A percentile compares a stretch with the other conserved stretches of the same genome.
These are phyloP conservation scores for Saprolegnia diclina DNA, from an alignment of 352 stramenopile genomes.

Conservation along the genomic window DNA sequence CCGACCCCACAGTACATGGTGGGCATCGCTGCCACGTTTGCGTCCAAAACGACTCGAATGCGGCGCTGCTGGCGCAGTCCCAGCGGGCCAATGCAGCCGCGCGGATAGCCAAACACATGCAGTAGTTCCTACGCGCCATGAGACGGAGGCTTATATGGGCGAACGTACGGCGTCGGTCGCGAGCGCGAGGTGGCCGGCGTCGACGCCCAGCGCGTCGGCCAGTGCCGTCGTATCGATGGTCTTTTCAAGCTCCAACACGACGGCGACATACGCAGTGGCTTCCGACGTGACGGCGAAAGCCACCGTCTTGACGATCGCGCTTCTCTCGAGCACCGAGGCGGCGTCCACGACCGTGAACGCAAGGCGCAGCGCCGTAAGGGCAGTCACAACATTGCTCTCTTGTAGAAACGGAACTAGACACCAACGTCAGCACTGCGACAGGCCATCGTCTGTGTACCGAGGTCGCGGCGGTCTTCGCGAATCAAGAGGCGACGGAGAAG, in stretches of 20 bases:
- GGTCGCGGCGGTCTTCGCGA: conserved; percentile 7
- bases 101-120: conserved; percentile 57
- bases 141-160: no score
- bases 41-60: conserved; percentile 54
- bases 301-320: conserved; percentile 58
- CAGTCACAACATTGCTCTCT: conserved; percentile 5
- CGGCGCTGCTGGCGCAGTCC: conserved; percentile 45
- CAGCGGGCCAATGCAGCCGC: conserved; percentile 56
- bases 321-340: background rate
- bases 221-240: conserved; percentile 52
- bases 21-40: conserved; percentile 28
- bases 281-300: conserved; percentile 33
- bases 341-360: background rate
- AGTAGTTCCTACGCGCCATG: conserved; percentile 40
- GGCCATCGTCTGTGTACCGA: background rate
- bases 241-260: conserved; percentile 43
- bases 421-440: no score
- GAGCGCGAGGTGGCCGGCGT: conserved; percentile 36
- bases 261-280: conserved; percentile 35
- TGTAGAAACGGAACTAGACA: conserved; percentile 6
- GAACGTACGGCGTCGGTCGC: conserved; percentile 45
- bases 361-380: background rate
- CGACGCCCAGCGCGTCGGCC: conserved; percentile 13
- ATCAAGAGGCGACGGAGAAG: background rate
- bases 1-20: conserved; percentile 51